These are phyloP conservation scores for Gentiana dahurica DNA, from an alignment of 257 asterid species.

Conservation along the genomic window DNA sequence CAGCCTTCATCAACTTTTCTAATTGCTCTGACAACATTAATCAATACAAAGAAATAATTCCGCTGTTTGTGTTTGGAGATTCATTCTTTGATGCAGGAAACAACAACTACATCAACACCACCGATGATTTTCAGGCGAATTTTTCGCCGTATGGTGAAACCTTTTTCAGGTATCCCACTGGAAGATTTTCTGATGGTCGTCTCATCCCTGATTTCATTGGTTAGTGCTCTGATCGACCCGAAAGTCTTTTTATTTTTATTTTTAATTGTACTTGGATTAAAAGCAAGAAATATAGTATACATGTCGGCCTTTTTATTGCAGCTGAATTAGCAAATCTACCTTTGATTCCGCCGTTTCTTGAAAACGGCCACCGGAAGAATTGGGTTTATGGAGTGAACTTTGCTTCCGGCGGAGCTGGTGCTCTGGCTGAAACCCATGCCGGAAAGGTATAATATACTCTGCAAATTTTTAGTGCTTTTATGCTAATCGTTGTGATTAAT, in stretches of 20 bases:
- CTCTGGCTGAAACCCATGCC: constrained; percentile 35
- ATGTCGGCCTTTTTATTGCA: constrained; percentile 7
- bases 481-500: no score
- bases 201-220: constrained; percentile 54
- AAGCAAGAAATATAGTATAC: no score
- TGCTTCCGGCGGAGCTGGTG: constrained; percentile 77
- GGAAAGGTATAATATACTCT: constrained; percentile 25
- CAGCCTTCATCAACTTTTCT: not conserved
- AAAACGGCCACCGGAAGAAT: constrained; percentile 11
- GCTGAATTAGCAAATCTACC: constrained; percentile 49
- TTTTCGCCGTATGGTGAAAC: constrained; percentile 56
- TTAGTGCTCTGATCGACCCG: not conserved
- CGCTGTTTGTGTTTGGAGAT: constrained; percentile 56
- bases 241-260: no score
- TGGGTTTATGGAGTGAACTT: constrained; percentile 41
- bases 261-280: no score
- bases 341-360: constrained; percentile 30
- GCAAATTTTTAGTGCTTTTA: no score
- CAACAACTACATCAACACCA: constrained; percentile 63
- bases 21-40: not conserved
- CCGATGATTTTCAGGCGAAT: constrained; percentile 48
- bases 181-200: constrained; percentile 72
- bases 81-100: constrained; percentile 58
- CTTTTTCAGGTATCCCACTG: constrained; percentile 44
- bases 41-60: not conserved